A percentile compares a stretch with the other conserved stretches of the same genome.
Conservation (phyloP, 2,329 filamentous ascomycete species). For the Cladosporium sp. region DNA sequence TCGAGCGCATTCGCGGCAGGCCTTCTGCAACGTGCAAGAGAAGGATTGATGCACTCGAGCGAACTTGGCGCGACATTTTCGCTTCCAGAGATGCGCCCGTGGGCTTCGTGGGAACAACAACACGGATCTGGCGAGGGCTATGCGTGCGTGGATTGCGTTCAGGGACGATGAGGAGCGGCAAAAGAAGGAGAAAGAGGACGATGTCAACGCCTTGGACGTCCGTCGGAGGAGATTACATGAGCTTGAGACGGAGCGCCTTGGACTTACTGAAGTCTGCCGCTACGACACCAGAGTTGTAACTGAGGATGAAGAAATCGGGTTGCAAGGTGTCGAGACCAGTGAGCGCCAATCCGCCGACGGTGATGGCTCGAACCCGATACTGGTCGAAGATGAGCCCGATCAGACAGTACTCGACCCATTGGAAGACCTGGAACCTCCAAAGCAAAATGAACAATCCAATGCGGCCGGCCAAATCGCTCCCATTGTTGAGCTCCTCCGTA, state of each 20-base stretch:
- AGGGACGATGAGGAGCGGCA: not conserved
- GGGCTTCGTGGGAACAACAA: not conserved
- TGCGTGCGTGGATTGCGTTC: not conserved
- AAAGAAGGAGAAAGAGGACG: constrained; percentile 2
- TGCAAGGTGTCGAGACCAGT: not conserved
- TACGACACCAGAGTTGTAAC: not conserved
- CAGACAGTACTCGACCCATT: not conserved
- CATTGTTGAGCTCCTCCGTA: not conserved
- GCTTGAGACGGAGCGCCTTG: not conserved
- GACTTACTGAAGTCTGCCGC: not conserved
- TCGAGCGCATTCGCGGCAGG: not conserved
- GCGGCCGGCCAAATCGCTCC: not conserved
- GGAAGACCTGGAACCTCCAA: not conserved
- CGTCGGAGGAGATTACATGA: not conserved
- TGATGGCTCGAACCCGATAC: too few species aligned
- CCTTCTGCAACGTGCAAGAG: not conserved
- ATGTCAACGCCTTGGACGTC: not conserved
- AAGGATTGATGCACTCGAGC: not conserved
- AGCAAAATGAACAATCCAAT: not conserved
- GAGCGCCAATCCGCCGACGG: not conserved
- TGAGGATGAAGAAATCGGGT: not conserved
- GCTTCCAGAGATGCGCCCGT: not conserved
- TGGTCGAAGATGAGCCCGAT: not conserved
- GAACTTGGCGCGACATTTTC: not conserved
- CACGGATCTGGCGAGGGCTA: not conserved